Conservation (phyloP, 2,329 filamentous ascomycete species). For the Emergomyces pasteurianus region DNA sequence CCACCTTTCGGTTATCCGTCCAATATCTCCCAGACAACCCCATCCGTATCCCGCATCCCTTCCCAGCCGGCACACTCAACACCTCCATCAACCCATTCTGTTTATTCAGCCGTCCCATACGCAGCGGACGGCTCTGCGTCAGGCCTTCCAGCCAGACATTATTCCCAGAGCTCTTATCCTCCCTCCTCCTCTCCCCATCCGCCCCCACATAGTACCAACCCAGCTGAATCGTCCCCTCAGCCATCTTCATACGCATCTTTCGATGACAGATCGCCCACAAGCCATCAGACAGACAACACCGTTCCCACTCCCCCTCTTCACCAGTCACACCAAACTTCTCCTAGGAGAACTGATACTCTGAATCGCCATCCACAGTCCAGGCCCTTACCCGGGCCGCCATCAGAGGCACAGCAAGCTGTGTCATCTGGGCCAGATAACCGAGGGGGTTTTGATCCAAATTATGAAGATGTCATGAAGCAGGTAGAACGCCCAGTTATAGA, state of each 20-base stretch:
- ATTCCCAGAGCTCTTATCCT: background rate
- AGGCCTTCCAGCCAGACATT: background rate
- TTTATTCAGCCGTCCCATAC: slow-evolving; percentile 9
- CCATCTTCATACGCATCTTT: slow-evolving; percentile 14
- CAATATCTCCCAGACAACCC: slow-evolving; percentile 12
- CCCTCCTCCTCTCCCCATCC: slow-evolving; percentile 4
- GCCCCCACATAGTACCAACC: slow-evolving; percentile 2
- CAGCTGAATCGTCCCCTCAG: background rate
- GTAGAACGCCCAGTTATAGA: slow-evolving; percentile 43
- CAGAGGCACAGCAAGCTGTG: slow-evolving; percentile 30
- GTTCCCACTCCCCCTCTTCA: slow-evolving; percentile 39
- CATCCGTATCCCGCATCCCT: slow-evolving; percentile 14
- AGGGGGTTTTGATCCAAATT: slow-evolving; percentile 30
- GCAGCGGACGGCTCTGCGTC: background rate
- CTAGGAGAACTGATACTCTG: slow-evolving; percentile 40
- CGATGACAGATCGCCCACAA: slow-evolving; percentile 17
- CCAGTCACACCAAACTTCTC: slow-evolving; percentile 38
- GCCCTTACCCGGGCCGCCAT: slow-evolving; percentile 47
- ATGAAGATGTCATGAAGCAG: slow-evolving; percentile 47
- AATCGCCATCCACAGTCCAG: slow-evolving; percentile 46
- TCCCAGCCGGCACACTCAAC: slow-evolving; percentile 4
- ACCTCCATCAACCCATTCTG: slow-evolving; percentile 4
- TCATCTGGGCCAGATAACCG: slow-evolving; percentile 15
- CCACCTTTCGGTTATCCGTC: slow-evolving; percentile 18
- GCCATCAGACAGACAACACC: slow-evolving; percentile 24